Conservation (phyloP, 352 stramenopile genomes). For the Globisporangium iwayamae region DNA sequence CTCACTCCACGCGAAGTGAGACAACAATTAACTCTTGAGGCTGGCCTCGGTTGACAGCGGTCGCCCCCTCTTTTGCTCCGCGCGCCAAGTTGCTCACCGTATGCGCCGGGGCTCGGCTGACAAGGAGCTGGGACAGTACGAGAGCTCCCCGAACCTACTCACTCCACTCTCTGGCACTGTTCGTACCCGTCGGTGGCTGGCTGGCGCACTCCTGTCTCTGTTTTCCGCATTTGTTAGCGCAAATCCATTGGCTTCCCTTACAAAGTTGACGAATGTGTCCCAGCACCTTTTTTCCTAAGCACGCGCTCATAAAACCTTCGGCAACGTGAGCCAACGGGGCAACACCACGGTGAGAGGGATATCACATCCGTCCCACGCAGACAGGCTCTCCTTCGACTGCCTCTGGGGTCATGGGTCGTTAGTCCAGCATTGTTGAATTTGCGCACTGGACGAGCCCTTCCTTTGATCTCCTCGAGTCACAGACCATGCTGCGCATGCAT, state of each 20-base stretch:
- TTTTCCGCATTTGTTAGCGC: not conserved
- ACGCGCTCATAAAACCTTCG: not conserved
- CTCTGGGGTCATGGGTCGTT: not conserved
- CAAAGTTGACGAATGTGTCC: not conserved
- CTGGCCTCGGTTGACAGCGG: not conserved
- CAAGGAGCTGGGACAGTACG: not conserved
- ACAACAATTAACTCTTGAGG: not conserved
- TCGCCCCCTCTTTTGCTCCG: not conserved
- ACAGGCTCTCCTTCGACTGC: not conserved
- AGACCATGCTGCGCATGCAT: conserved; percentile 4
- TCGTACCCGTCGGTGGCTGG: not conserved
- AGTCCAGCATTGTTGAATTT: conserved; percentile 1
- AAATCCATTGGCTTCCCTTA: not conserved
- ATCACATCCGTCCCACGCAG: not conserved
- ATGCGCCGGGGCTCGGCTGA: not conserved
- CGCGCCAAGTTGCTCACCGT: too few species aligned
- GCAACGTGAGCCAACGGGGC: not conserved
- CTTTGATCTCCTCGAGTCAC: not conserved
- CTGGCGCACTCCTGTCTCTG: not conserved
- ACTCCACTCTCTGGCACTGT: not conserved
- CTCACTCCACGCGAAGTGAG: not conserved
- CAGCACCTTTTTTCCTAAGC: not conserved
- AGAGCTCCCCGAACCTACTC: too few species aligned
- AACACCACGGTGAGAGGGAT: not conserved
- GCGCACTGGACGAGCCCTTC: not conserved